Evolutionary conservation across 1,284 basidiomycete genomes (phyloP), one percentile per base, ranked within the genome.

Genomic region (Cutaneotrichosporon cutaneum): DNA sequence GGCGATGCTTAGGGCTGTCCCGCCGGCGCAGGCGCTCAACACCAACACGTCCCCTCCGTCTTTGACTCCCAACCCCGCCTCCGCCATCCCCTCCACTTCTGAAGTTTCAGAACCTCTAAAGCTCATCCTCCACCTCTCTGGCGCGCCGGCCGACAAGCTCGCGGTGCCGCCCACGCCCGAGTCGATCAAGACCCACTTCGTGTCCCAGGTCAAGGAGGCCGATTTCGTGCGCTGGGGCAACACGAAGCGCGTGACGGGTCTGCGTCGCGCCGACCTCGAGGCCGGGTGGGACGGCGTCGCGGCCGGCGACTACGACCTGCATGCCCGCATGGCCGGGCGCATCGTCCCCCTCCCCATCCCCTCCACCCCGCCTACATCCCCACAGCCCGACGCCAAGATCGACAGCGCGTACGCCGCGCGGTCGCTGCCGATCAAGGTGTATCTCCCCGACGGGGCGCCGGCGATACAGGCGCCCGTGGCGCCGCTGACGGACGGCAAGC

Each of bases 221-320:
- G 94, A 97, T 76, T 95, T 94, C 74, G 87, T 95, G 58, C 83
- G 94, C 57, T 96, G 92, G 92, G 91, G 94, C 2, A 95, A 89
- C 79, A 94, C 91, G 21, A 90, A 92, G 75, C 85, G 92, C 33
- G 92, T 96, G 80, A 95, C 92, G 0, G 86, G 89, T 18, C 82
- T 97, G 50, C 81, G 92, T 59, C 90, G 92, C 76, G 86, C 85
- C 32, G 94, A 96, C 74, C 89, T 96, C 74, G 94, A 97, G 75
- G 90, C 88, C 0, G 86, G 95, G 59, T 97, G 94, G 94, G 91
- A 95, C 69, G 93, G 92, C 7, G 89, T 96, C 66, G 87, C 87
- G 80, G 88, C 68, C 92, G 93, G 94, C 79, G 94, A 95, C 77
- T 97, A 94, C 74, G 94, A 97, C 68, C 87, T 93, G 65, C 96